Evolutionary conservation across 257 asterid species (phyloP).

Genomic region (Fraxinus americana): DNA sequence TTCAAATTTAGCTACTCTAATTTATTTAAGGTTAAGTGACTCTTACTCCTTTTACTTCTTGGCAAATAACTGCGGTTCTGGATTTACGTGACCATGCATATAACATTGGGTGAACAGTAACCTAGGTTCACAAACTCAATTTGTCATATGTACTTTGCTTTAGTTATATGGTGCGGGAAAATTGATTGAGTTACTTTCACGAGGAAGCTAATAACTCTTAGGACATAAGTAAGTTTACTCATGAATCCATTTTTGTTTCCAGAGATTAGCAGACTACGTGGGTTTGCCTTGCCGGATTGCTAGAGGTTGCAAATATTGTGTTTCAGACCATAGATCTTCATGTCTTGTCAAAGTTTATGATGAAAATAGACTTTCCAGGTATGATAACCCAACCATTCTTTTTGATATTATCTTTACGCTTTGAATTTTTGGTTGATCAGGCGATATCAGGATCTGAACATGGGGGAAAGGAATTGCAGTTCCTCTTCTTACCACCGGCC

Average conservation of each 20-base stretch:
- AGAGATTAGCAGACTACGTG: conserved; percentile 92
- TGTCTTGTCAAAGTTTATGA: conserved; percentile 81
- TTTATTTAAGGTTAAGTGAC: neutral
- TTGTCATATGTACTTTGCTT: neutral
- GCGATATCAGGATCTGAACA: neutral
- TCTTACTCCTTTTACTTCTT: neutral
- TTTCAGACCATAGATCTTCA: conserved; percentile 83
- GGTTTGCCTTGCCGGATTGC: conserved; percentile 98
- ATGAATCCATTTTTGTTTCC: conserved; percentile 32
- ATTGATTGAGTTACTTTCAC: neutral
- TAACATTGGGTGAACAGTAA: neutral
- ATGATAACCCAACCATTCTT: conserved; percentile 19
- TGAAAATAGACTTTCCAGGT: conserved; percentile 65
- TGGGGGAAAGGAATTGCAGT: neutral
- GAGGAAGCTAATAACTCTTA: neutral
- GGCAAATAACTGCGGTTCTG: neutral
- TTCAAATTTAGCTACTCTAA: neutral
- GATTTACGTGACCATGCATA: neutral
- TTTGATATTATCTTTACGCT: neutral
- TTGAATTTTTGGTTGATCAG: neutral
- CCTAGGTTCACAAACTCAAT: neutral
- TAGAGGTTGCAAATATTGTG: conserved; percentile 90
- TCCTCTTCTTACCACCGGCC: neutral
- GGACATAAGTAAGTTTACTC: conserved; percentile 12
- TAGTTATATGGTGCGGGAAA: neutral